These are phyloP conservation scores for Xerocomus brunneocitrinus DNA, from an alignment of 768 basidiomycete species.

Conservation along the genomic window DNA sequence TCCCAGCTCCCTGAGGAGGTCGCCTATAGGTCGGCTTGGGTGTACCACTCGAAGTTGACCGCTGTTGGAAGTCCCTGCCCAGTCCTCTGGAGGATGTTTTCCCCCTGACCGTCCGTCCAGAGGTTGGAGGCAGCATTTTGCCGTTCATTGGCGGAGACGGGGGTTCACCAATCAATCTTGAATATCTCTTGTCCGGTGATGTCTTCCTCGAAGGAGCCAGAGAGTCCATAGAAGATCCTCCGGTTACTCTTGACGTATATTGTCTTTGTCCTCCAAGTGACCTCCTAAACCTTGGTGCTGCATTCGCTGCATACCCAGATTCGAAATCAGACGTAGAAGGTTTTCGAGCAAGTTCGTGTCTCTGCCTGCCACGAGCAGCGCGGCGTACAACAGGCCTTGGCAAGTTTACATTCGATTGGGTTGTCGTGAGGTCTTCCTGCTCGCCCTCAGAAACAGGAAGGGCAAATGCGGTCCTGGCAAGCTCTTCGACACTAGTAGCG, in stretches of 20 bases:
- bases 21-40: conserved; percentile 56
- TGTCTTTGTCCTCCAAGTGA: conserved; percentile 31
- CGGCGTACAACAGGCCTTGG: conserved; percentile 32
- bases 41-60: conserved; percentile 35
- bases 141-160: conserved; percentile 22
- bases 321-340: conserved; percentile 82
- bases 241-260: conserved; percentile 48
- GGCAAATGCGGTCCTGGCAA: conserved; percentile 65
- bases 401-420: conserved; percentile 14
- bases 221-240: conserved; percentile 49
- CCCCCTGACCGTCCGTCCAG: conserved; percentile 36
- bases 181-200: conserved; percentile 68
- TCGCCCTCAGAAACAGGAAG: conserved; percentile 79
- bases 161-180: conserved; percentile 35
- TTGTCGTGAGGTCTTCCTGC: conserved; percentile 48
- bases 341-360: conserved; percentile 44
- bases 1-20: conserved; percentile 44
- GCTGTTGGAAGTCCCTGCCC: conserved; percentile 39
- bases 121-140: conserved; percentile 25
- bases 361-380: conserved; percentile 45
- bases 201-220: conserved; percentile 55
- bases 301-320: conserved; percentile 88
- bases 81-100: conserved; percentile 30
- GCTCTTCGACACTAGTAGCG: conserved; percentile 64
- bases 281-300: conserved; percentile 72